Base-by-base conservation (phyloP, 768 basidiomycete species). In the Boletellus sp. region DNA sequence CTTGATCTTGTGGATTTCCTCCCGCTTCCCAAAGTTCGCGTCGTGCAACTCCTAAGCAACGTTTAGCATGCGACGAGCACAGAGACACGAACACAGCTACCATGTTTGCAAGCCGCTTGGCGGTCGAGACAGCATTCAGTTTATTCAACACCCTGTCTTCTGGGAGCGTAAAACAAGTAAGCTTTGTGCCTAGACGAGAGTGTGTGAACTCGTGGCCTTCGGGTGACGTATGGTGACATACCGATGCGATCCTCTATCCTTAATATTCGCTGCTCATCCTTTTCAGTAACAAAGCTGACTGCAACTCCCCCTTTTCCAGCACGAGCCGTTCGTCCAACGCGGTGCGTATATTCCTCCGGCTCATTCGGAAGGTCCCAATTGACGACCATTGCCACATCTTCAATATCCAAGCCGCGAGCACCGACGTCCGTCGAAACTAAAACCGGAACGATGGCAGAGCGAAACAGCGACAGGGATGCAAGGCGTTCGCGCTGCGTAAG, bases 361-460 rank as follows among this genome's bases (percentile, higher is more conserved):
- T 86, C 84, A 12, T 78, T 75, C 13, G 96, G 96, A 54, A 97
- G 73, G 67, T 99, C 95, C 94, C 94, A 99, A 56, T 99, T 98
- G 50, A 99, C 77, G 17, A 99, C 92, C 74, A 97, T 83, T 11
- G 90, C 93, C 11, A 99, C 94, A 57, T 94, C 91, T 53, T 92
- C 92, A 48, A 98, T 95, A 70, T 98, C 96, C 51, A 99, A 71
- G 26, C 96, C 96, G 61, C 96, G 84, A 17, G 90, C 87, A 15
- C 92, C 96, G 28, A 99, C 95, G 64, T 97, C 95, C 8, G 95
- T 98, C 26, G 89, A 91, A 40, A 99, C 79, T 42, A 99, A 75
- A 38, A 99, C 90, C 0, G 94, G 94, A 34, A 97, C 84, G 42
- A 93, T 81, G 16, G 78, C 84, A 0, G 90, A 83, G 46, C 91